These are phyloP conservation scores for Capsicum pubescens DNA, from an alignment of 257 asterid genomes.

Conservation along the genomic window DNA sequence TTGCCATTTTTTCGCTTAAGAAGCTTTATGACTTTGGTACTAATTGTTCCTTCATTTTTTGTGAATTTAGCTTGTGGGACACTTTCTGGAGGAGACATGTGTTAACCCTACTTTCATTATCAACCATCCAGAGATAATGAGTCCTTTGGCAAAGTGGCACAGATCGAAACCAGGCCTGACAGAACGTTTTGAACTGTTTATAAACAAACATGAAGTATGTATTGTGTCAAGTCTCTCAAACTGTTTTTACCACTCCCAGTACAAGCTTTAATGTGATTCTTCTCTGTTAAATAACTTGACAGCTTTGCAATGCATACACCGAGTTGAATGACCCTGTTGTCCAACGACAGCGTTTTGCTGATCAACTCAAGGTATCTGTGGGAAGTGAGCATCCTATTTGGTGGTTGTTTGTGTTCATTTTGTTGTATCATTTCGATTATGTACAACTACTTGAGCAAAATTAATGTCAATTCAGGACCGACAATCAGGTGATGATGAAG, in stretches of 20 bases:
- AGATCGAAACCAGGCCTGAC: slow-evolving; percentile 85
- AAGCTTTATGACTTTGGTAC: background rate
- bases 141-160: slow-evolving; percentile 96
- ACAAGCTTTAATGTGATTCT: background rate
- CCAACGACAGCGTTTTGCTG: slow-evolving; percentile 93
- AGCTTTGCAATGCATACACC: slow-evolving; percentile 94
- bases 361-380: slow-evolving; percentile 79
- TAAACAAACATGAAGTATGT: slow-evolving; percentile 86
- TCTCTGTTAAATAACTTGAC: slow-evolving; percentile 29
- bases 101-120: slow-evolving; percentile 75
- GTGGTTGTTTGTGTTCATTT: background rate
- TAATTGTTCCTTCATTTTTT: slow-evolving; percentile 14
- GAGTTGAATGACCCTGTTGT: slow-evolving; percentile 96
- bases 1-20: background rate
- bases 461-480: slow-evolving; percentile 62
- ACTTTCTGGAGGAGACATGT: slow-evolving; percentile 87
- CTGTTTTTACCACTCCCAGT: background rate
- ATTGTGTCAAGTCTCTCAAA: background rate
- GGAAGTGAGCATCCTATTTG: background rate
- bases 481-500: slow-evolving; percentile 97
- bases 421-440: background rate
- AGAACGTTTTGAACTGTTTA: slow-evolving; percentile 83
- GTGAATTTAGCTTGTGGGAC: slow-evolving; percentile 75
- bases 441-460: background rate
- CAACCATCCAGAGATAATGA: slow-evolving; percentile 95